These are phyloP conservation scores for Amylostereum chailletii DNA, from an alignment of 1,284 basidiomycete species.

Conservation along the genomic window DNA sequence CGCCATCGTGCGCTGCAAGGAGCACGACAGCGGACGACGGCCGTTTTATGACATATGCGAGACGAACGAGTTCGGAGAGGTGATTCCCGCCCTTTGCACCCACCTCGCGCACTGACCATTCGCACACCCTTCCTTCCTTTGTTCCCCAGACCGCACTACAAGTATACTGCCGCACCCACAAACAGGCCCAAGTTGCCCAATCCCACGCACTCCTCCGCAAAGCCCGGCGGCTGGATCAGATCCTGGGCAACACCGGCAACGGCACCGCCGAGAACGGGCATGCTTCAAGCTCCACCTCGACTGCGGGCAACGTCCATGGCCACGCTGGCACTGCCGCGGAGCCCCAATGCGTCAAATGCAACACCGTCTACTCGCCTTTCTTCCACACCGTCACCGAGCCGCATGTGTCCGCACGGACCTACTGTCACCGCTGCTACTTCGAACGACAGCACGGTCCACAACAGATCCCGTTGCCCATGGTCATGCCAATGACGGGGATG, in stretches of 20 bases:
- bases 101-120: neutral
- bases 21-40: conserved; percentile 63
- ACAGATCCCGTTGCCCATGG: conserved; percentile 8
- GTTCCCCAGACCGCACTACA: conserved; percentile 70
- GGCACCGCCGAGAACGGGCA: conserved; percentile 5
- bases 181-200: conserved; percentile 61
- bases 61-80: conserved; percentile 74
- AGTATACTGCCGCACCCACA: conserved; percentile 77
- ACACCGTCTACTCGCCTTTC: conserved; percentile 30
- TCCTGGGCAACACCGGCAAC: conserved; percentile 28
- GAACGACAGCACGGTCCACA: conserved; percentile 8
- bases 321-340: conserved; percentile 12
- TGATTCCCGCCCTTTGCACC: conserved; percentile 21
- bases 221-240: conserved; percentile 69
- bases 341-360: conserved; percentile 26
- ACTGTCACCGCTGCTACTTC: conserved; percentile 52
- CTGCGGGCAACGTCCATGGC: conserved; percentile 8
- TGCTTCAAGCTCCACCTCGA: conserved; percentile 7
- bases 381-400: conserved; percentile 23
- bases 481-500: too few relatives aligned
- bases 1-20: conserved; percentile 75
- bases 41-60: conserved; percentile 79
- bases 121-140: neutral
- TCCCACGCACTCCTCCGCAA: conserved; percentile 81
- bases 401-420: conserved; percentile 2